A percentile compares a stretch with the other conserved stretches of the same genome.
Evolutionary conservation across 2,329 filamentous ascomycete genomes (phyloP).

Genomic region (Rhytidhysteron rufulum): DNA sequence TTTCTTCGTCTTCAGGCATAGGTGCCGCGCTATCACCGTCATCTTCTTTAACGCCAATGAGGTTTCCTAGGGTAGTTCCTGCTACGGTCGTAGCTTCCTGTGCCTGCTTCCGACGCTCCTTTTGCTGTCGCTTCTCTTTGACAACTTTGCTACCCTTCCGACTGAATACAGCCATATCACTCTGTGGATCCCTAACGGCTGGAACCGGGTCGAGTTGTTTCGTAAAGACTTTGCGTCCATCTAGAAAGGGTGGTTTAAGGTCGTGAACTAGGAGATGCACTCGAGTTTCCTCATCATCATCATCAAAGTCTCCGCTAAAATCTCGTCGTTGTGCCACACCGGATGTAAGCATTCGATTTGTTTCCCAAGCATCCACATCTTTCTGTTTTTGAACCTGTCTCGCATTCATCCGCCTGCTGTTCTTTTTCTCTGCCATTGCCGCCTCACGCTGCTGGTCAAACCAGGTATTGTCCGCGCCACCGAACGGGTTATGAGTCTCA

Average conservation of each 20-base stretch:
- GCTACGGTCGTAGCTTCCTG: slow-evolving; percentile 92
- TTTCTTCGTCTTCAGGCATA: slow-evolving; percentile 67
- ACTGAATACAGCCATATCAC: slow-evolving; percentile 98
- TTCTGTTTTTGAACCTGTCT: slow-evolving; percentile 81
- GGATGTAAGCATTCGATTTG: slow-evolving; percentile 95
- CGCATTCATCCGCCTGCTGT: slow-evolving; percentile 65
- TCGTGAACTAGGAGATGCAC: slow-evolving; percentile 93
- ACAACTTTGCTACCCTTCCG: slow-evolving; percentile 92
- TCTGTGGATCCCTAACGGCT: slow-evolving; percentile 88
- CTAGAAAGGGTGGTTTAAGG: slow-evolving; percentile 86
- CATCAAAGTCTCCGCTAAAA: slow-evolving; percentile 75
- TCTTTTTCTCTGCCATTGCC: slow-evolving; percentile 75
- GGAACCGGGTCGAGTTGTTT: slow-evolving; percentile 95
- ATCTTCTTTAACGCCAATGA: slow-evolving; percentile 94
- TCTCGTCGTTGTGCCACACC: slow-evolving; percentile 89
- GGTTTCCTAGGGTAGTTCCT: slow-evolving; percentile 85
- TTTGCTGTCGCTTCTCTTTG: slow-evolving; percentile 83
- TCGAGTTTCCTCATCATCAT: slow-evolving; percentile 85
- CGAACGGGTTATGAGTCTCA: slow-evolving; percentile 89
- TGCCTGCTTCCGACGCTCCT: slow-evolving; percentile 89
- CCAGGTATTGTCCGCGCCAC: slow-evolving; percentile 66
- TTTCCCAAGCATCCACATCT: slow-evolving; percentile 97
- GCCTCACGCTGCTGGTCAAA: slow-evolving; percentile 73
- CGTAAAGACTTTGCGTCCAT: slow-evolving; percentile 93
- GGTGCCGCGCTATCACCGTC: slow-evolving; percentile 82